These are phyloP conservation scores for Boletus coccyginus DNA, from an alignment of 768 basidiomycete species.

Conservation along the genomic window DNA sequence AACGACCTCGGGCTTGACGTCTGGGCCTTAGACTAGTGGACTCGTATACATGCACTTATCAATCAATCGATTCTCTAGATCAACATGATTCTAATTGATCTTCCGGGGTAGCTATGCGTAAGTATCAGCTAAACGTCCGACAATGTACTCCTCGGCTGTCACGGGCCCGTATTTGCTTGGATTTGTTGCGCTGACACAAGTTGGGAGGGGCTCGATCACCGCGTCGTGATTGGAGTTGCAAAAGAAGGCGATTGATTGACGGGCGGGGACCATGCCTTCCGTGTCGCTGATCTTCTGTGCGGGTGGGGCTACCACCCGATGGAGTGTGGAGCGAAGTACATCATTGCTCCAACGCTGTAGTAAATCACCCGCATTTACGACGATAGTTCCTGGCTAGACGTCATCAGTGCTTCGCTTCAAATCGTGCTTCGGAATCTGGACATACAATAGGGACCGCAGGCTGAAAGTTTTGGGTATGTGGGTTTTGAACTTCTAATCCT, in stretches of 20 bases:
- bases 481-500: constrained; percentile 80
- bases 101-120: constrained; percentile 32
- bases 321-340: constrained; percentile 73
- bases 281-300: constrained; percentile 45
- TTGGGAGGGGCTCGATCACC: constrained; percentile 69
- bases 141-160: constrained; percentile 74
- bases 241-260: constrained; percentile 86
- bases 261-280: constrained; percentile 56
- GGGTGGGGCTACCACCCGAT: constrained; percentile 77
- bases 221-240: constrained; percentile 77
- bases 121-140: constrained; percentile 62
- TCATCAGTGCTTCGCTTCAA: constrained; percentile 1
- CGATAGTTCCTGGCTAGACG: constrained; percentile 70
- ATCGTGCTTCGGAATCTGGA: constrained; percentile 3
- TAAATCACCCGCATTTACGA: constrained; percentile 81
- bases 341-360: constrained; percentile 84
- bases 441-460: constrained; percentile 76
- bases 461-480: constrained; percentile 67
- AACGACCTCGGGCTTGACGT: too few relatives aligned
- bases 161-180: constrained; percentile 73
- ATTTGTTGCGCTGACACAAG: constrained; percentile 36
- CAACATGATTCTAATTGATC: not conserved
- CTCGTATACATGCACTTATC: too few relatives aligned
- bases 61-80: constrained; percentile 9
- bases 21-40: too few relatives aligned